These are phyloP conservation scores for Pseudogymnoascus destructans DNA, from an alignment of 2,329 filamentous ascomycete species.

Conservation along the genomic window DNA sequence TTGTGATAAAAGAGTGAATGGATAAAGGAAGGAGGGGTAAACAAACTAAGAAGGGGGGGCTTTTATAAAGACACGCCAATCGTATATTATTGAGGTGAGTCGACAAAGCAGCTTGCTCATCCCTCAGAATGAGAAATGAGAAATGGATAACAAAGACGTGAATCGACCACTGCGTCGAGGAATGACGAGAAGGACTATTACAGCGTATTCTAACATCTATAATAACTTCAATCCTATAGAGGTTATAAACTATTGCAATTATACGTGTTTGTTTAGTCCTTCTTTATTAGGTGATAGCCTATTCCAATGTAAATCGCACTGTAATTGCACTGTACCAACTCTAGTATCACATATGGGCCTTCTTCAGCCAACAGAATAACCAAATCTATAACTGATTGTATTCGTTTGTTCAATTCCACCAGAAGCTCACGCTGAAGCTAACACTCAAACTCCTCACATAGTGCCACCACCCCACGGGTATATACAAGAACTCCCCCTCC, in stretches of 20 bases:
- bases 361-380: neutral
- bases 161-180: neutral
- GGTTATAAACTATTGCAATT: neutral
- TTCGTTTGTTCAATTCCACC: slow-evolving; percentile 51
- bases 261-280: neutral
- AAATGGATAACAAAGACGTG: neutral
- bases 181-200: neutral
- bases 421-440: slow-evolving; percentile 93
- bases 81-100: neutral
- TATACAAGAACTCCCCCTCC: slow-evolving; percentile 75
- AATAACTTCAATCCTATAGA: neutral
- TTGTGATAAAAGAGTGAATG: neutral
- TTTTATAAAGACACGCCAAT: neutral
- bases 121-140: neutral
- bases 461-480: slow-evolving; percentile 96
- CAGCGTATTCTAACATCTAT: neutral
- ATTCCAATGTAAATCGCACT: neutral
- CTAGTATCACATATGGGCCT: neutral
- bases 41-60: neutral
- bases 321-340: neutral
- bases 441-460: slow-evolving; percentile 76
- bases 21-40: neutral
- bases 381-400: neutral
- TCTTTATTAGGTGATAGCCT: neutral
- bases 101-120: neutral